phyloP scores from a whole-genome alignment of 2,329 filamentous ascomycete species.

The Atkinsonella texensis region DNA sequence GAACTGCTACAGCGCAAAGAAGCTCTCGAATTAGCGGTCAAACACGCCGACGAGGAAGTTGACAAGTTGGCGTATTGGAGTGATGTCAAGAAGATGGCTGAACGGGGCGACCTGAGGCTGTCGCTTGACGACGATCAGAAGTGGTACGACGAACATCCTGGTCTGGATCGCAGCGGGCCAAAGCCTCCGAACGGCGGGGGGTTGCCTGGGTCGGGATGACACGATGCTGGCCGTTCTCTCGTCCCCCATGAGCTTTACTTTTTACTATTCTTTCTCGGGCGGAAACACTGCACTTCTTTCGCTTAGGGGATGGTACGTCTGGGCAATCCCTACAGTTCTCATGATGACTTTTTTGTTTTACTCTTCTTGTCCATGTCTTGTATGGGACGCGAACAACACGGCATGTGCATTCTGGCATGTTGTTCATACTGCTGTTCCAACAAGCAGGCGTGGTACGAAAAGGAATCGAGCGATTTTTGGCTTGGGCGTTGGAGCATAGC shows the following conservation, averaged over 20 bases:
- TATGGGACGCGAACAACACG: neutral
- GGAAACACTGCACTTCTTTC: neutral
- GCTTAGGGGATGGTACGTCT: neutral
- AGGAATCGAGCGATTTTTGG: neutral
- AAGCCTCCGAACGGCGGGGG: slow-evolving; percentile 20
- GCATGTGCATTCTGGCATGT: neutral
- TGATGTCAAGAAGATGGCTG: slow-evolving; percentile 61
- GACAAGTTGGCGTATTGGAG: slow-evolving; percentile 79
- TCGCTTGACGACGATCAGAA: slow-evolving; percentile 28
- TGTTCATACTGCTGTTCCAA: neutral
- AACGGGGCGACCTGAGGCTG: slow-evolving; percentile 33
- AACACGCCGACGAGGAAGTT: slow-evolving; percentile 70
- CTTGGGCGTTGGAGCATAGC: neutral
- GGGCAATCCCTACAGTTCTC: neutral
- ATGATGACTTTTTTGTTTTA: neutral
- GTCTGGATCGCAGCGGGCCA: slow-evolving; percentile 41
- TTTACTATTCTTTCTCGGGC: no score
- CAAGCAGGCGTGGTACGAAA: neutral
- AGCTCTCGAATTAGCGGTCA: slow-evolving; percentile 61
- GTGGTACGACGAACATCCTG: slow-evolving; percentile 33
- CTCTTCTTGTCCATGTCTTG: neutral
- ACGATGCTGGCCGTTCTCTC: neutral
- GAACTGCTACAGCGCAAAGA: slow-evolving; percentile 37
- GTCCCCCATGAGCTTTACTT: neutral
- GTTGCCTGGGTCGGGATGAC: slow-evolving; percentile 1